These are phyloP conservation scores for Pyrrhoderma lamaoense DNA, from an alignment of 1,284 basidiomycete species.

Conservation along the genomic window DNA sequence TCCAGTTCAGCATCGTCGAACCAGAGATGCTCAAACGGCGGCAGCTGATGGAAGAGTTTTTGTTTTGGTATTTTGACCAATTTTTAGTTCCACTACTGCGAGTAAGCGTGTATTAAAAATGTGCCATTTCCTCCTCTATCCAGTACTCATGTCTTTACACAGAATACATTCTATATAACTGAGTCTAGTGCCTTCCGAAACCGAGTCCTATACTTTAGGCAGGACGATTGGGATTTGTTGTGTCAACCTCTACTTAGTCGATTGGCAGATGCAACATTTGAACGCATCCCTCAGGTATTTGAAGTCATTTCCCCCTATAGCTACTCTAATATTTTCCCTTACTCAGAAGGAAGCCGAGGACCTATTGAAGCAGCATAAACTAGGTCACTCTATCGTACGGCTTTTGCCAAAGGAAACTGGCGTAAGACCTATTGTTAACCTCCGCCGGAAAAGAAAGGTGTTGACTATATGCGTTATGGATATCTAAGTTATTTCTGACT, in stretches of 20 bases:
- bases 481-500: background rate
- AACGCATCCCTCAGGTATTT: constrained; percentile 48
- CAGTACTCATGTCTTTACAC: background rate
- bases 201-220: constrained; percentile 85
- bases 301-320: background rate
- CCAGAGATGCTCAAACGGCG: constrained; percentile 68
- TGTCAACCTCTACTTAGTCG: constrained; percentile 75
- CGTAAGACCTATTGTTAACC: constrained; percentile 91
- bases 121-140: background rate
- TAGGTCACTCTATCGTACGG: constrained; percentile 83
- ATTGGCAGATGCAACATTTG: constrained; percentile 61
- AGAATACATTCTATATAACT: constrained; percentile 94
- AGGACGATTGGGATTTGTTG: constrained; percentile 87
- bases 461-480: constrained; percentile 21
- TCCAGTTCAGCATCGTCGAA: constrained; percentile 29
- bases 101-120: constrained; percentile 35
- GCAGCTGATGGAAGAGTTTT: constrained; percentile 76
- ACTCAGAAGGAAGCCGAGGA: constrained; percentile 55
- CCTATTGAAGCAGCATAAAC: constrained; percentile 56
- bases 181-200: constrained; percentile 88
- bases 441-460: constrained; percentile 55
- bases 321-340: background rate
- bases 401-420: constrained; percentile 92
- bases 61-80: constrained; percentile 91
- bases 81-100: constrained; percentile 77